Base-by-base conservation (phyloP, 2,329 filamentous ascomycete species). In the Neurospora sp. region DNA sequence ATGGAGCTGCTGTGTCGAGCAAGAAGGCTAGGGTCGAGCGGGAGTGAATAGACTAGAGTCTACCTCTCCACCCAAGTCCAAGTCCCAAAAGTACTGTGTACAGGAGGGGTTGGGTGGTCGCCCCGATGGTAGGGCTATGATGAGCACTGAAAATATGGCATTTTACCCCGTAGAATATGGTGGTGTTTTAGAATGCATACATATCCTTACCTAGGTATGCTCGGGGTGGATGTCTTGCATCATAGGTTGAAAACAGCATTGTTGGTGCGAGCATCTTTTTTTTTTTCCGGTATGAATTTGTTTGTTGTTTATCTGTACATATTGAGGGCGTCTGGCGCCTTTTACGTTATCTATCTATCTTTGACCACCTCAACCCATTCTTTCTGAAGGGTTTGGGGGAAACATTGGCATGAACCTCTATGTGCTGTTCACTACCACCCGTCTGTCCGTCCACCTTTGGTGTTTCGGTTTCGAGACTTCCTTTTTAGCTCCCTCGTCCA, bases 21-120 rank as follows among this genome's bases (percentile, higher is more conserved):
- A 87, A 87, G 79, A 86, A 82, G 79, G 79, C 79, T 15, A 81
- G 81, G 42, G 76, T 82, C 15, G 80, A 82, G 68, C 67, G 42
- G 72, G 43, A 42, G n/a, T 42, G 67, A 69, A 33, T 71, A 62
- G 23, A 69, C 33, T 71, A 62, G 23, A 52, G 46, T 13, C 43
- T n/a, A 28, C 36, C 38, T 67, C 7, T 11, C 5, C 36, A 66
- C 28, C 62, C 46, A 52, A 8, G 19, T 28, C 11, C 2, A 23
- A 52, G 46, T 23, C 46, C 43, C 42, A 15, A 52, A 15, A 52
- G 19, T 15, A 23, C 23, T 23, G 23, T 23, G 23, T 23, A 52
- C 5, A 17, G 52, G 8, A 62, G 23, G 33, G 28, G 9, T 10
- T 15, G 39, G 6, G 23, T 23, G 23, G 23, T 23, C 23, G 23